These are phyloP conservation scores for Diaporthe nobilis DNA, from an alignment of 2,329 filamentous ascomycete species.

Conservation along the genomic window DNA sequence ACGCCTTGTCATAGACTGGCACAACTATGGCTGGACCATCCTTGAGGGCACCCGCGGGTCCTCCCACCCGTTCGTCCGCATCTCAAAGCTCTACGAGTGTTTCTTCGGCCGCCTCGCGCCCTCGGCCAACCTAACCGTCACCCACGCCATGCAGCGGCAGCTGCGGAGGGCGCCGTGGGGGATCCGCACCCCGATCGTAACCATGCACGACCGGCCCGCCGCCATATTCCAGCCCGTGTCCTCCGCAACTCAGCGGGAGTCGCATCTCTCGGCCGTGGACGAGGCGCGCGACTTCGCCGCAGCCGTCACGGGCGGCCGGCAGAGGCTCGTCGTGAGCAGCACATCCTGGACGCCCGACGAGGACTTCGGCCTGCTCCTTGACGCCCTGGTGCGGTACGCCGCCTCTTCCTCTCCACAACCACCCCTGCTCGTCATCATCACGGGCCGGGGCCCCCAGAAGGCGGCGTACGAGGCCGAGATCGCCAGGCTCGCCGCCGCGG, in stretches of 20 bases:
- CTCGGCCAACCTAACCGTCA: conserved; percentile 86
- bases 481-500: conserved; percentile 68
- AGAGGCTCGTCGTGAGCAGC: conserved; percentile 86
- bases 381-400: conserved; percentile 81
- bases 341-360: conserved; percentile 99
- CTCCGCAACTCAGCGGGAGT: conserved; percentile 59
- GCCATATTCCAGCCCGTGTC: conserved; percentile 82
- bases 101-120: conserved; percentile 77
- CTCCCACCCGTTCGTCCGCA: conserved; percentile 79
- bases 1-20: conserved; percentile 93
- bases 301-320: conserved; percentile 69
- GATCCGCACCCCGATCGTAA: conserved; percentile 75
- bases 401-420: conserved; percentile 55
- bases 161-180: conserved; percentile 75
- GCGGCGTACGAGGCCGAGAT: conserved; percentile 80
- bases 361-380: conserved; percentile 90
- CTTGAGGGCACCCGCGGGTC: conserved; percentile 73
- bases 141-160: conserved; percentile 86
- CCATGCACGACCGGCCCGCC: conserved; percentile 90
- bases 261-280: conserved; percentile 76
- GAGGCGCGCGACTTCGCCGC: conserved; percentile 73
- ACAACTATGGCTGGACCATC: conserved; percentile 98
- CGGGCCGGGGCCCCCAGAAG: conserved; percentile 91
- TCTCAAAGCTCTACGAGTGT: conserved; percentile 85
- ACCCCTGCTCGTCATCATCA: conserved; percentile 91